Conservation (phyloP, 768 basidiomycete species). For the Boletales sp. region DNA sequence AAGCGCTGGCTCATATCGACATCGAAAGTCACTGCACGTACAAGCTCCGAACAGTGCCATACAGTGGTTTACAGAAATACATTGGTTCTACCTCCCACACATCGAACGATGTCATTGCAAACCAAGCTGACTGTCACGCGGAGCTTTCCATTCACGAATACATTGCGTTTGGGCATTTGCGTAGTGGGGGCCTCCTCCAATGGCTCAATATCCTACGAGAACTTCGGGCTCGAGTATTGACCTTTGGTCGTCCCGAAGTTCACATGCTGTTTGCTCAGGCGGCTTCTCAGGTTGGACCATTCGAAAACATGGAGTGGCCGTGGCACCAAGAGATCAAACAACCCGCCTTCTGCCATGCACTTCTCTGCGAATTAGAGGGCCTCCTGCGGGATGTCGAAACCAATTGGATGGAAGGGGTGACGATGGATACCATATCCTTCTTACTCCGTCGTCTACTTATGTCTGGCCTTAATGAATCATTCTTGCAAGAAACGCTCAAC, state of each 20-base stretch:
- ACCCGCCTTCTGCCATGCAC: too few species aligned
- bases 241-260: slow-evolving; percentile 38
- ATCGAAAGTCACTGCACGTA: slow-evolving; percentile 30
- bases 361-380: background rate
- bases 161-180: slow-evolving; percentile 41
- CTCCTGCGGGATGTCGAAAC: background rate
- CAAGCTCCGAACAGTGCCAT: slow-evolving; percentile 30
- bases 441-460: background rate
- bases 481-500: too few species aligned
- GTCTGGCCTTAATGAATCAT: background rate
- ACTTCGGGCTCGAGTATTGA: slow-evolving; percentile 36
- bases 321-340: too few species aligned
- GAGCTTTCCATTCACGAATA: slow-evolving; percentile 45
- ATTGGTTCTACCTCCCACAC: slow-evolving; percentile 36
- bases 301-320: too few species aligned
- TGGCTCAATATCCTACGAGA: slow-evolving; percentile 50
- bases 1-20: slow-evolving; percentile 7
- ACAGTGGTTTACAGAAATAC: slow-evolving; percentile 35
- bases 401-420: slow-evolving; percentile 4
- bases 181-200: slow-evolving; percentile 43
- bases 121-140: slow-evolving; percentile 39
- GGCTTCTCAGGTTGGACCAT: too few species aligned
- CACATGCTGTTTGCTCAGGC: slow-evolving; percentile 31
- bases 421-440: slow-evolving; percentile 1
- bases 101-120: slow-evolving; percentile 41